Conservation (phyloP, 306 rosid species). For the Glycine latifolia region DNA sequence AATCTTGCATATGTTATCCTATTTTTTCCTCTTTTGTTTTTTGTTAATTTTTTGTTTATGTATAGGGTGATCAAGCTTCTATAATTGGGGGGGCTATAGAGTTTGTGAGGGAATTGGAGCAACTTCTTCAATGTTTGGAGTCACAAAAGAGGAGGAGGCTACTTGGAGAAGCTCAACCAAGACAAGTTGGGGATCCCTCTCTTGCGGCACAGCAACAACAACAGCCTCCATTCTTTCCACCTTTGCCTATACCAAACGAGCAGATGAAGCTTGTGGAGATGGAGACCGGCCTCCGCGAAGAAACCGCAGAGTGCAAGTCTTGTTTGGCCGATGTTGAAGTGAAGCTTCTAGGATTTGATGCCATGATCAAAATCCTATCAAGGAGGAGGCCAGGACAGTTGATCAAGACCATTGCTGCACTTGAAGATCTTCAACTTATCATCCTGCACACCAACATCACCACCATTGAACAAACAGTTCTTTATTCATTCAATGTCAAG, state of each 20-base stretch:
- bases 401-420: slow-evolving; percentile 90
- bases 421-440: slow-evolving; percentile 87
- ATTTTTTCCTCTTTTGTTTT: too few relatives aligned
- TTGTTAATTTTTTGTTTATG: not conserved
- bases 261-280: slow-evolving; percentile 67
- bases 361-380: slow-evolving; percentile 87
- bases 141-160: slow-evolving; percentile 88
- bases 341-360: slow-evolving; percentile 86
- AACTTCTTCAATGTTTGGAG: slow-evolving; percentile 91
- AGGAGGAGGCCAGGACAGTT: slow-evolving; percentile 93
- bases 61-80: slow-evolving; percentile 98
- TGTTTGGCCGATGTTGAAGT: slow-evolving; percentile 97
- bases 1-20: too few relatives aligned
- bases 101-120: slow-evolving; percentile 93
- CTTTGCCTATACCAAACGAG: slow-evolving; percentile 59
- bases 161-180: slow-evolving; percentile 70
- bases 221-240: slow-evolving; percentile 60
- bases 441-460: slow-evolving; percentile 96
- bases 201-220: slow-evolving; percentile 48
- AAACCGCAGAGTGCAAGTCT: slow-evolving; percentile 86
- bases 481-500: slow-evolving; percentile 95
- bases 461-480: slow-evolving; percentile 96
- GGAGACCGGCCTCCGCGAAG: slow-evolving; percentile 72
- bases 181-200: slow-evolving; percentile 57
- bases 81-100: slow-evolving; percentile 98